phyloP scores from a whole-genome alignment of 2,329 filamentous ascomycete genomes.

The Fusarium protoensiforme region DNA sequence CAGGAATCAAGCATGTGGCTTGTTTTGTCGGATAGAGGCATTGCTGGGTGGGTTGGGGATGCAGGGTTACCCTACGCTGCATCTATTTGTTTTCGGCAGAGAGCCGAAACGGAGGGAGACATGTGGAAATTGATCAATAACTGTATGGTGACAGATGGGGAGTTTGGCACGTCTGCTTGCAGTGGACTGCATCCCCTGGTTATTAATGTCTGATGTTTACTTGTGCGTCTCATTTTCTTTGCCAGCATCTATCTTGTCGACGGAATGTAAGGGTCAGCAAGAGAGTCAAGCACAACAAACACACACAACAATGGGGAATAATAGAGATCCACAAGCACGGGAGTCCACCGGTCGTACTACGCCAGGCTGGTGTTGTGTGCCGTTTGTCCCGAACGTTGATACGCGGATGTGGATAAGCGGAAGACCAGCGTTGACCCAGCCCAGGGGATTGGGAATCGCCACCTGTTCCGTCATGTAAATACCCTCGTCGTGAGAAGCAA shows the following conservation, averaged over 20 bases:
- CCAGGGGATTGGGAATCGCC: not conserved
- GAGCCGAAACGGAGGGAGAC: not conserved
- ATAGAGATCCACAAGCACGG: not conserved
- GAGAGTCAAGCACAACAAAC: not conserved
- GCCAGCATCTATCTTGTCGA: not conserved
- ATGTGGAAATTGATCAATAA: not conserved
- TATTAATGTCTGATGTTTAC: not conserved
- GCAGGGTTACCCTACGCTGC: slow-evolving; percentile 1
- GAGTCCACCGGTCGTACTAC: not conserved
- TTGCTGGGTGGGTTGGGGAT: not conserved
- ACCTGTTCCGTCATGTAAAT: not conserved
- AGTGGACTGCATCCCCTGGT: not conserved
- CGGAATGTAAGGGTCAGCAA: not conserved
- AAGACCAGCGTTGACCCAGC: not conserved
- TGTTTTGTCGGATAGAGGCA: not conserved
- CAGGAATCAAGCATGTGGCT: not conserved
- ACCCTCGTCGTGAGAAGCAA: not conserved
- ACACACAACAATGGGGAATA: not conserved
- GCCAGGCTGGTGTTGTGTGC: not conserved
- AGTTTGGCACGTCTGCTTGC: not conserved
- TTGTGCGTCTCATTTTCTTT: not conserved
- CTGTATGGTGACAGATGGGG: not conserved
- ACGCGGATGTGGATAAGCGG: not conserved
- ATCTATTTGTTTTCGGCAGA: not conserved
- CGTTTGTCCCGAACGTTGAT: not conserved